Evolutionary conservation across 2,329 filamentous ascomycete genomes (phyloP), one percentile per base, ranked within the genome.

Genomic region (Aspergillus viridinutans): DNA sequence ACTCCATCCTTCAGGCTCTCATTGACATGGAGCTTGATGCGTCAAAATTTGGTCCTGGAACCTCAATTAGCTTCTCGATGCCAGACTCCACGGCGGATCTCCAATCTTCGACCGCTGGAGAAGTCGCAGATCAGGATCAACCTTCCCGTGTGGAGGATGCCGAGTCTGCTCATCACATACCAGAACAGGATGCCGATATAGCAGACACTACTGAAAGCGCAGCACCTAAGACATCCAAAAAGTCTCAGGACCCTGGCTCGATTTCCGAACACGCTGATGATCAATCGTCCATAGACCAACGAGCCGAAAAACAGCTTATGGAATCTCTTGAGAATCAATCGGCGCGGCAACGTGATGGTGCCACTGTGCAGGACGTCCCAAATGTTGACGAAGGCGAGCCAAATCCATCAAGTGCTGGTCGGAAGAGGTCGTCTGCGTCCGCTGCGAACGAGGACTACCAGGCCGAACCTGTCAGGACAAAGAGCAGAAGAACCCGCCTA

Each of bases 361-460:
- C 57, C 6, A 58, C 53, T n/a, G 63, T 61, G 38, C 64, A 67
- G 49, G 66, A 69, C 9, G 58, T 62, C 12, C 38, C 57, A 21
- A 67, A 65, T 8, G 53, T 54, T 3, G 71, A 74, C 14, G 70
- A 68, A 10, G 50, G 58, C 4, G 70, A 73, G 6, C 55, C 62
- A 28, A 78, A 76, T 53, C 69, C 75, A n/a, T 72, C 66, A 50
- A 65, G 72, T 4, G 74, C 74, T 10, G 78, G 78, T 23, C 78
- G 85, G 21, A 88, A 88, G 69, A 77, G 85, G 56, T 86, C 84
- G 2, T 83, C 82, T 14, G 82, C 85, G 52, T 83, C 81, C 21
- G 81, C 83, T 50, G 83, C 81, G 9, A 76, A 85, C 28, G 79
- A 84, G 2, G 85, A 87, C 23, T 47, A 47, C 52, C 78, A 76